Evolutionary conservation across 768 basidiomycete genomes (phyloP).

Genomic region (Tricholoma flavovirens): DNA sequence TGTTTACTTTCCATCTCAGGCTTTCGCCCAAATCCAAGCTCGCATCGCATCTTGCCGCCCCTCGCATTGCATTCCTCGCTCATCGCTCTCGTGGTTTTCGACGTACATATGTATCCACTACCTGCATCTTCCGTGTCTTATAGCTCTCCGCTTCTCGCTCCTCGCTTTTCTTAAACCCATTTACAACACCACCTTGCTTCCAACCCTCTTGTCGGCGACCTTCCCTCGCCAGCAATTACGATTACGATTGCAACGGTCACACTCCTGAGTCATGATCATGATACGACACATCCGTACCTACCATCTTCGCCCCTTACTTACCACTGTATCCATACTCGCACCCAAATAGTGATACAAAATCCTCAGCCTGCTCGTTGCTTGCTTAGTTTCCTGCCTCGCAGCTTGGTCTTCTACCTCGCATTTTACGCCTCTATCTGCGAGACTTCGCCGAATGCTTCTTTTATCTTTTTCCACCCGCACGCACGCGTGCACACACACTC

Average conservation of each 20-base stretch:
- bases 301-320: no score
- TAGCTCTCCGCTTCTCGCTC: neutral
- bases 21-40: neutral
- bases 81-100: constrained; percentile 10
- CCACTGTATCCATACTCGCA: no score
- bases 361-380: no score
- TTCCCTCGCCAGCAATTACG: no score
- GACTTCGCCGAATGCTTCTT: neutral
- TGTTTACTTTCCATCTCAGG: neutral
- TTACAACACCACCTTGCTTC: no score
- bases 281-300: no score
- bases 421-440: neutral
- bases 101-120: constrained; percentile 8
- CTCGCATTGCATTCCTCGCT: neutral
- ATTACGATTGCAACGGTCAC: no score
- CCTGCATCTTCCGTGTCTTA: constrained; percentile 4
- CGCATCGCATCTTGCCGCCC: constrained; percentile 6
- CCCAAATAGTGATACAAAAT: no score
- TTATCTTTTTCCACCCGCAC: neutral
- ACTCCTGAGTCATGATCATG: no score
- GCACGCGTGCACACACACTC: neutral
- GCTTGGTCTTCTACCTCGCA: no score
- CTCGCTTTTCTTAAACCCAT: neutral
- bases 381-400: no score
- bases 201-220: no score